Conservation (phyloP, 768 basidiomycete genomes). For the Strobilomyces dryophilus region DNA sequence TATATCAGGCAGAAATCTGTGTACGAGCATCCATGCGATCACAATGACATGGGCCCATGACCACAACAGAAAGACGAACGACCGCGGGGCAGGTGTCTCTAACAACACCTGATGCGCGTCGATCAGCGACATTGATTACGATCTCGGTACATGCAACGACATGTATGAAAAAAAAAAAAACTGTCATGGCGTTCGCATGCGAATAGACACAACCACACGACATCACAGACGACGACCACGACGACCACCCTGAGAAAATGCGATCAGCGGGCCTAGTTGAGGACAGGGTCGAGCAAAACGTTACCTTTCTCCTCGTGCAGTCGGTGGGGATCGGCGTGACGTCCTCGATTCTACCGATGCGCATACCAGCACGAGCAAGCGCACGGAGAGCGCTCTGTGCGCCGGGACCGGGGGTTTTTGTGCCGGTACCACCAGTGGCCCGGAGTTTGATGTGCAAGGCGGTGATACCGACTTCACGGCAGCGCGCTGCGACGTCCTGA, state of each 20-base stretch:
- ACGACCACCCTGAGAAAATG: conserved; percentile 78
- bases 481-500: conserved; percentile 92
- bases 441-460: conserved; percentile 99
- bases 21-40: conserved; percentile 52
- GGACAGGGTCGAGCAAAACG: conserved; percentile 11
- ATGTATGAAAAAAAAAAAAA: conserved; percentile 15
- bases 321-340: conserved; percentile 98
- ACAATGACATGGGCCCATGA: not conserved
- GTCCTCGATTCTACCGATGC: conserved; percentile 97
- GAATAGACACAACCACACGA: conserved; percentile 8
- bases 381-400: conserved; percentile 98
- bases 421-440: conserved; percentile 96
- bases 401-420: conserved; percentile 98
- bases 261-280: conserved; percentile 1
- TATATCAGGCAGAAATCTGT: conserved; percentile 54
- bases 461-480: conserved; percentile 98
- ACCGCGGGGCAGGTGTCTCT: conserved; percentile 74
- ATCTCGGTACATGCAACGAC: conserved; percentile 34
- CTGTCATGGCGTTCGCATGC: conserved; percentile 14
- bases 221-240: conserved; percentile 91
- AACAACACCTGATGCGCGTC: conserved; percentile 74
- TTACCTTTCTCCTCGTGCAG: conserved; percentile 93
- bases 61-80: conserved; percentile 30
- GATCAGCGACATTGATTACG: conserved; percentile 66
- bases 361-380: conserved; percentile 96